These are phyloP conservation scores for Phellinidium pouzarii DNA, from an alignment of 1,284 basidiomycete species.

Conservation along the genomic window DNA sequence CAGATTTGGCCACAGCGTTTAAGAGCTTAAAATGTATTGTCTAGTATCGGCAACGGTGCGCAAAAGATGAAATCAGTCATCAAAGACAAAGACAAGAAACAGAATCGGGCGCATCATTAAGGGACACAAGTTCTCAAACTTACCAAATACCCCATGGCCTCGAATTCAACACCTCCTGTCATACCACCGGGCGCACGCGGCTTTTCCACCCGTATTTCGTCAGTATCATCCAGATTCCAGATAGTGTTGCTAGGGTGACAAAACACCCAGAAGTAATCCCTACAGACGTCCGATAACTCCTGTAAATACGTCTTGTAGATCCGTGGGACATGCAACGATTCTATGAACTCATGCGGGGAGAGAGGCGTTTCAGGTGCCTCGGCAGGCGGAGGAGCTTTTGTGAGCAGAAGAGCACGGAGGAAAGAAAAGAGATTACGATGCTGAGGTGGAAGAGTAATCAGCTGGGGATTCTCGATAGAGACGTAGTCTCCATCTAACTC, in stretches of 20 bases:
- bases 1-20: constrained; percentile 65
- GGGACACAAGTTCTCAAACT: constrained; percentile 24
- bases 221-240: constrained; percentile 78
- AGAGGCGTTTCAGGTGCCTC: constrained; percentile 59
- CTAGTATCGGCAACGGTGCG: constrained; percentile 35
- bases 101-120: neutral
- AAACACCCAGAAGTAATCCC: constrained; percentile 99
- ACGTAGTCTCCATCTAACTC: constrained; percentile 25
- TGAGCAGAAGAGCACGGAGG: constrained; percentile 63
- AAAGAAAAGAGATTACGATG: constrained; percentile 67
- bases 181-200: constrained; percentile 95
- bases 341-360: constrained; percentile 85
- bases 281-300: constrained; percentile 83
- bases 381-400: constrained; percentile 65
- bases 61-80: neutral
- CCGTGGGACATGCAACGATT: constrained; percentile 72
- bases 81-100: neutral
- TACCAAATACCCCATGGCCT: constrained; percentile 94
- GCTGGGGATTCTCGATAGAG: constrained; percentile 35
- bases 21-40: constrained; percentile 79
- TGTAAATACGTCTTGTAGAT: constrained; percentile 89
- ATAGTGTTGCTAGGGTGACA: constrained; percentile 92
- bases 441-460: constrained; percentile 60
- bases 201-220: constrained; percentile 79
- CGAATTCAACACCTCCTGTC: constrained; percentile 97